phyloP scores from a whole-genome alignment of 2,329 filamentous ascomycete species.

The Alternaria gansuensis region DNA sequence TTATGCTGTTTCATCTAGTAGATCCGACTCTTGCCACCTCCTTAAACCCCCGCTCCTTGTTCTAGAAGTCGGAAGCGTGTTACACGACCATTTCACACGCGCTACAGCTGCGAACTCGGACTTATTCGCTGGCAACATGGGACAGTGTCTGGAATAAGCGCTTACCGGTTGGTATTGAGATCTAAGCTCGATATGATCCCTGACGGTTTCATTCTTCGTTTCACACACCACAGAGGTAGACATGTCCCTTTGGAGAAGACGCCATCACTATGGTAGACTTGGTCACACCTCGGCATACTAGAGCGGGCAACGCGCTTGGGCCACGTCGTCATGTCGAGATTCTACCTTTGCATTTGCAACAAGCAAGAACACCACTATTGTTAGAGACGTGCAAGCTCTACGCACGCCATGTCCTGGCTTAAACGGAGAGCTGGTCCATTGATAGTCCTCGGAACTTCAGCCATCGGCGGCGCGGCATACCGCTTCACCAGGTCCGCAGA shows the following conservation, averaged over 20 bases:
- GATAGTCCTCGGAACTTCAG: conserved; percentile 47
- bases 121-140: not conserved
- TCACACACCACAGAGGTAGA: not conserved
- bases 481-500: conserved; percentile 39
- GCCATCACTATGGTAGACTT: not conserved
- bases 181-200: not conserved
- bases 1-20: conserved; percentile 12
- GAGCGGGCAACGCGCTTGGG: conserved; percentile 17
- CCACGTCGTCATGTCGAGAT: conserved; percentile 21
- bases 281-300: conserved; percentile 14
- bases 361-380: not conserved
- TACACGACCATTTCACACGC: not conserved
- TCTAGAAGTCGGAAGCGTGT: conserved; percentile 5
- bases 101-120: not conserved
- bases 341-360: conserved; percentile 2
- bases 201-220: not conserved
- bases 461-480: conserved; percentile 48
- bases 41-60: conserved; percentile 3
- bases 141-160: not conserved
- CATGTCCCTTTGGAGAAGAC: not conserved
- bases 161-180: not conserved
- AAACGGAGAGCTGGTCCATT: conserved; percentile 42
- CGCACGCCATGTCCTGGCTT: conserved; percentile 41
- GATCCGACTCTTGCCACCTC: conserved; percentile 15
- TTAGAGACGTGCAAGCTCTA: not conserved